Evolutionary conservation across 768 basidiomycete genomes (phyloP).

Genomic region (Leccinum subgranulosum): DNA sequence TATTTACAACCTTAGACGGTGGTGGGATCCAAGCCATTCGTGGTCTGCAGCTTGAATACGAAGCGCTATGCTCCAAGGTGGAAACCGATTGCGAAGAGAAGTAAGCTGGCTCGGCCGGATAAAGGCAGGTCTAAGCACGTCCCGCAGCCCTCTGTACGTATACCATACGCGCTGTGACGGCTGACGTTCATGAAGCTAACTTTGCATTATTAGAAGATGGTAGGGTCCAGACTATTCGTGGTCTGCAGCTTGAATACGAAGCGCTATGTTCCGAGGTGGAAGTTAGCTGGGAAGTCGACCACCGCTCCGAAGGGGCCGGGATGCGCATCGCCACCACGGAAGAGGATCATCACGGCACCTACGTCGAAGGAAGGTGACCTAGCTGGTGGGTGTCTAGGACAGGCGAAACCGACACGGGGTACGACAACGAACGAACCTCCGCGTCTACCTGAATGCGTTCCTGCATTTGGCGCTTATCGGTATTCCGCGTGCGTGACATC

Average conservation of each 20-base stretch:
- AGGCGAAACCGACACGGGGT: neutral
- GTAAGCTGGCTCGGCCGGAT: neutral
- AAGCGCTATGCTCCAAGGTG: neutral
- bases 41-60: slow-evolving; percentile 1
- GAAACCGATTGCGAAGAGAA: neutral
- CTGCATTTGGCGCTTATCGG: neutral
- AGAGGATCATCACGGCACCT: neutral
- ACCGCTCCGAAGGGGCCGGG: neutral
- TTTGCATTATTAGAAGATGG: neutral
- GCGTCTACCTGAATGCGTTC: neutral
- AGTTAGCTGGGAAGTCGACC: neutral
- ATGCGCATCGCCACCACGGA: neutral
- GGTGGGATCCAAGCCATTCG: slow-evolving; percentile 6
- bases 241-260: neutral
- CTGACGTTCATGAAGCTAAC: neutral
- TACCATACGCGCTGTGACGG: neutral
- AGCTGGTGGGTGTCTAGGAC: neutral
- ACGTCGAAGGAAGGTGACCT: neutral
- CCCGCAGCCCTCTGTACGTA: neutral
- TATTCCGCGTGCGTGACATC: neutral
- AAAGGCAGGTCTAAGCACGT: neutral
- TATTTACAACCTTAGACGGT: neutral
- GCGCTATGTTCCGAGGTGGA: neutral
- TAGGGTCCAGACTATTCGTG: neutral
- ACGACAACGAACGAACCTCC: neutral